These are phyloP conservation scores for Rhamnella rubrinervis DNA, from an alignment of 331 rosid genomes.

Conservation along the genomic window DNA sequence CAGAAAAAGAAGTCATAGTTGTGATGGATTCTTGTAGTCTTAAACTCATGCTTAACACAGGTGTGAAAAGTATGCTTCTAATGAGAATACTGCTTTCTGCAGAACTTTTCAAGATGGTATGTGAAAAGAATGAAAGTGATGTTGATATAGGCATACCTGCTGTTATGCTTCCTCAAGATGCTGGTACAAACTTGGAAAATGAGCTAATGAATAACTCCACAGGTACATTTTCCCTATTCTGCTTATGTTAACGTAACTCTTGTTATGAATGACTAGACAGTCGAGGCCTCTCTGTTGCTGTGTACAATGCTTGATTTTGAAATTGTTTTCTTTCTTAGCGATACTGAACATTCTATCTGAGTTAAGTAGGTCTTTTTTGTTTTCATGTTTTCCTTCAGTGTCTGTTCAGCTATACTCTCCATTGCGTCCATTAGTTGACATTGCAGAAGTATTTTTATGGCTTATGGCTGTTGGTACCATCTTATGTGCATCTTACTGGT, in stretches of 20 bases:
- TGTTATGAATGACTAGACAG: neutral
- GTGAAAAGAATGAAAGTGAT: slow-evolving; percentile 77
- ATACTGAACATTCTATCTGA: slow-evolving; percentile 4
- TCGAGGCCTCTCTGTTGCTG: slow-evolving; percentile 1
- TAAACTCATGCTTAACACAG: neutral
- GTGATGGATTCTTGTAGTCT: neutral
- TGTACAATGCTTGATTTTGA: slow-evolving; percentile 2
- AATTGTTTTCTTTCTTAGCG: slow-evolving; percentile 9
- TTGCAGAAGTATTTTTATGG: slow-evolving; percentile 98
- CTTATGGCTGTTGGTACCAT: slow-evolving; percentile 99
- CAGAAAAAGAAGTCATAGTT: slow-evolving; percentile 1
- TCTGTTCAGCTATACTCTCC: slow-evolving; percentile 99
- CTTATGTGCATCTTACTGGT: slow-evolving; percentile 94
- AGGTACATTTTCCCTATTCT: slow-evolving; percentile 42
- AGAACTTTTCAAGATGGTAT: slow-evolving; percentile 99
- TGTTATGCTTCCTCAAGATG: slow-evolving; percentile 95
- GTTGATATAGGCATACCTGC: slow-evolving; percentile 76
- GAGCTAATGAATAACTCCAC: slow-evolving; percentile 46
- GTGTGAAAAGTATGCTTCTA: slow-evolving; percentile 9
- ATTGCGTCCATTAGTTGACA: slow-evolving; percentile 82
- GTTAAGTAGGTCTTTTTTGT: neutral
- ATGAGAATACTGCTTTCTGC: slow-evolving; percentile 29
- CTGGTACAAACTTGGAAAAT: slow-evolving; percentile 65
- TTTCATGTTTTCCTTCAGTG: slow-evolving; percentile 41
- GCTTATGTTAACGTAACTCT: neutral